These are phyloP conservation scores for Boletellus emodensis DNA, from an alignment of 768 basidiomycete genomes.

Conservation along the genomic window DNA sequence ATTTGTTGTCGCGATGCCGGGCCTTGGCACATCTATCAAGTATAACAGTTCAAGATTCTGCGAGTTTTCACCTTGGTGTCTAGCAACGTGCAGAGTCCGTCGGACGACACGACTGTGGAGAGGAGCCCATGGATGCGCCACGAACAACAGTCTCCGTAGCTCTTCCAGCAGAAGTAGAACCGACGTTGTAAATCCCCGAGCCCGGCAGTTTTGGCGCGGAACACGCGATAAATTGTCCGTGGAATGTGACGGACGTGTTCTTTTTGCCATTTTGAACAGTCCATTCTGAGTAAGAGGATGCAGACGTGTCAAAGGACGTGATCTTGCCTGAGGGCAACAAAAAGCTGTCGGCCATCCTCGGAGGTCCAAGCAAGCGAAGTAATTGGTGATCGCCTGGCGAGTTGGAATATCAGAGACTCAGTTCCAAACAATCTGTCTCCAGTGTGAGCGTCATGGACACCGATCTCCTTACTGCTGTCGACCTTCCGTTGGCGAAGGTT, in stretches of 20 bases:
- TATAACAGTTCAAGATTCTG: no score
- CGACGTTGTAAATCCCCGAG: slow-evolving; percentile 1
- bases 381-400: neutral
- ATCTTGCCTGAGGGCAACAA: neutral
- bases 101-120: no score
- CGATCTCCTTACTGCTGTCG: neutral
- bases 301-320: neutral
- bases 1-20: no score
- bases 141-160: neutral
- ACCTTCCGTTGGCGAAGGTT: neutral
- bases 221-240: neutral
- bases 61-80: no score
- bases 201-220: slow-evolving; percentile 3
- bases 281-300: neutral
- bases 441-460: no score
- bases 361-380: neutral
- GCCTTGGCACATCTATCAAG: no score
- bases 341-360: neutral
- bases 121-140: neutral
- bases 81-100: no score
- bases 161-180: neutral
- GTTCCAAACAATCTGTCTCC: no score
- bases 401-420: no score
- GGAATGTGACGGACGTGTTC: neutral
- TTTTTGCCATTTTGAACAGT: neutral